These are phyloP conservation scores for Phytophthora palmivora DNA, from an alignment of 352 stramenopile genomes.

Conservation along the genomic window DNA sequence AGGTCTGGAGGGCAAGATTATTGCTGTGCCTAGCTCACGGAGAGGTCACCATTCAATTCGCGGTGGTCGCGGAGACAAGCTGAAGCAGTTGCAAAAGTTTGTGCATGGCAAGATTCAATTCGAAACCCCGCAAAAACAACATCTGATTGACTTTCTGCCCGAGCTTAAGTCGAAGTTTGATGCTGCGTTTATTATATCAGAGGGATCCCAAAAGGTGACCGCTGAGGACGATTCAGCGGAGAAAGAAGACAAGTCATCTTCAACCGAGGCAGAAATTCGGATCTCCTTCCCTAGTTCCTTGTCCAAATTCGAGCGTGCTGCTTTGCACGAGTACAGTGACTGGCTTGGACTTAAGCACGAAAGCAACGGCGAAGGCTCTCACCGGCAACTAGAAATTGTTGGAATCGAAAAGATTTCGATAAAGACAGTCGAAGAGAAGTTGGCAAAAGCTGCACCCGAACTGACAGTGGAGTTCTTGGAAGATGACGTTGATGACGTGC, in stretches of 20 bases:
- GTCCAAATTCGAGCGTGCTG: constrained; percentile 72
- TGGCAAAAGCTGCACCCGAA: constrained; percentile 23
- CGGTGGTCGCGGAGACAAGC: constrained; percentile 38
- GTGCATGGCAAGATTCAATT: constrained; percentile 54
- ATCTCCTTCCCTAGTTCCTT: constrained; percentile 50
- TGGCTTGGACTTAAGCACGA: constrained; percentile 64
- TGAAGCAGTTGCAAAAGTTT: constrained; percentile 44
- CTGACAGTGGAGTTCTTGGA: constrained; percentile 63
- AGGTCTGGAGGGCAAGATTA: constrained; percentile 53
- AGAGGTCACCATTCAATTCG: constrained; percentile 33
- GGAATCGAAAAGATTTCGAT: constrained; percentile 33
- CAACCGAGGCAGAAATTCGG: constrained; percentile 38
- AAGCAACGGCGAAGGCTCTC: constrained; percentile 51
- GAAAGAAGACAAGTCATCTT: constrained; percentile 20
- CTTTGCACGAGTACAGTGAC: constrained; percentile 71
- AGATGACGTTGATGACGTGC: constrained; percentile 69
- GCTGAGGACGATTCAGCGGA: constrained; percentile 12
- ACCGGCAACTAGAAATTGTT: constrained; percentile 49
- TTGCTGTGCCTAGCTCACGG: constrained; percentile 44
- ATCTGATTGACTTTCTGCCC: constrained; percentile 67
- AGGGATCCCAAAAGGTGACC: constrained; percentile 16
- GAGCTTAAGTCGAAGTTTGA: constrained; percentile 69
- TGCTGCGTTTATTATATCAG: constrained; percentile 42
- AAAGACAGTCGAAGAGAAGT: constrained; percentile 31
- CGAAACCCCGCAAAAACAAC: constrained; percentile 43